Evolutionary conservation across 78 protist species (phyloP).

Genomic region (slime mould (Dictyostelium discoideum)): DNA sequence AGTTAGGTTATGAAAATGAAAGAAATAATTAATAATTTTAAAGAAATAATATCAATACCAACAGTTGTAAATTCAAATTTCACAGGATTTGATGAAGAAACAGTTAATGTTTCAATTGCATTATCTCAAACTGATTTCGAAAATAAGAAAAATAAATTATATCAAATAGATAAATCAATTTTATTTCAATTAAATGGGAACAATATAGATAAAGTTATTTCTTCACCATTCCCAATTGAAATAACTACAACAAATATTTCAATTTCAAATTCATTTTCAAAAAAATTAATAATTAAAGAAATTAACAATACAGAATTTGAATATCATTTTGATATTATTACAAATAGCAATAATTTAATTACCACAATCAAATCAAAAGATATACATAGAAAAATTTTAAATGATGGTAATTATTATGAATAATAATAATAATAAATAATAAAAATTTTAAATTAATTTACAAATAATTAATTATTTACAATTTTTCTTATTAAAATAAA

Average conservation of each 20-base stretch:
- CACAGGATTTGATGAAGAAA: background rate
- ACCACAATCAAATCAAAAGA: slow-evolving; percentile 12
- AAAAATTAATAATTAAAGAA: slow-evolving; percentile 19
- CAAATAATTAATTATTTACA: no score
- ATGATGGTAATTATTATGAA: slow-evolving; percentile 66
- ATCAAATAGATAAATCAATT: background rate
- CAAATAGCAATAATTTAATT: background rate
- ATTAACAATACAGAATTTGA: background rate
- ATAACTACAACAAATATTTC: background rate
- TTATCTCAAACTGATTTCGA: slow-evolving; percentile 14
- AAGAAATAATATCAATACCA: slow-evolving; percentile 35
- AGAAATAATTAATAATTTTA: background rate
- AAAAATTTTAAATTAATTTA: no score
- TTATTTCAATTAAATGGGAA: background rate
- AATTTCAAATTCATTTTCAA: background rate
- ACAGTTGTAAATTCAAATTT: slow-evolving; percentile 2
- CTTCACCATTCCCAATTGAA: slow-evolving; percentile 38
- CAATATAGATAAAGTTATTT: background rate
- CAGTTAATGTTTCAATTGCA: background rate
- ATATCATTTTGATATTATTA: slow-evolving; percentile 26
- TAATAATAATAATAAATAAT: no score
- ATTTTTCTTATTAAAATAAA: no score
- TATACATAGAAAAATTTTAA: slow-evolving; percentile 14
- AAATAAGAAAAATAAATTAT: slow-evolving; percentile 17
- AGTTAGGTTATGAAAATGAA: no score